phyloP scores from a whole-genome alignment of 1,139 yeast species.

The Nakaseomyces delphensis region DNA sequence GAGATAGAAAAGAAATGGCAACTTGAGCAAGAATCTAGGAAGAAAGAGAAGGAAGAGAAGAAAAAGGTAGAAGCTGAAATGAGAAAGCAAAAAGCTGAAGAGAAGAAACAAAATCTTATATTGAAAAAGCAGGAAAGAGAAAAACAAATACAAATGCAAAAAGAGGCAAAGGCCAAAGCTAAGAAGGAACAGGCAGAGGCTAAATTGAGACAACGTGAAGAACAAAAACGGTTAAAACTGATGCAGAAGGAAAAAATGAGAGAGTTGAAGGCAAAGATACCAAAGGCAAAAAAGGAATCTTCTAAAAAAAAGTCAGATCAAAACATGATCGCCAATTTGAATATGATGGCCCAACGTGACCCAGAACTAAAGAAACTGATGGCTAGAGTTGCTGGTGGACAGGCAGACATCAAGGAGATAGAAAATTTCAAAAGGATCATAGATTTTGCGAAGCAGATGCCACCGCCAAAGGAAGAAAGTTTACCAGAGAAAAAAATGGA shows the following conservation, averaged over 20 bases:
- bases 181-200: conserved; percentile 18
- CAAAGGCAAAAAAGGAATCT: conserved; percentile 18
- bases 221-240: conserved; percentile 17
- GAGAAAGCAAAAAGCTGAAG: conserved; percentile 27
- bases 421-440: conserved; percentile 73
- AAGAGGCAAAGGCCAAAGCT: conserved; percentile 19
- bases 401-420: conserved; percentile 63
- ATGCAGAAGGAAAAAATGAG: conserved; percentile 14
- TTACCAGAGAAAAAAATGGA: conserved; percentile 33
- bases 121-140: conserved; percentile 29
- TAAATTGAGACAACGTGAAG: conserved; percentile 18
- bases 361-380: conserved; percentile 57
- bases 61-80: conserved; percentile 34
- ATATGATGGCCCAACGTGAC: conserved; percentile 70
- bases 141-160: conserved; percentile 16
- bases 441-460: conserved; percentile 67
- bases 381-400: conserved; percentile 78
- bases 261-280: conserved; percentile 9
- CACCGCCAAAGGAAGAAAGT: conserved; percentile 36
- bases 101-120: conserved; percentile 22
- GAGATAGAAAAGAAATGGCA: conserved; percentile 36
- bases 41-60: conserved; percentile 33
- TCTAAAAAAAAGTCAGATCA: conserved; percentile 30
- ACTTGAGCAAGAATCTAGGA: conserved; percentile 32
- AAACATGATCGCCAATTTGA: conserved; percentile 78